Evolutionary conservation across 2,329 filamentous ascomycete species (phyloP), one percentile per base, ranked within the genome.

Genomic region (Diaporthe eres): DNA sequence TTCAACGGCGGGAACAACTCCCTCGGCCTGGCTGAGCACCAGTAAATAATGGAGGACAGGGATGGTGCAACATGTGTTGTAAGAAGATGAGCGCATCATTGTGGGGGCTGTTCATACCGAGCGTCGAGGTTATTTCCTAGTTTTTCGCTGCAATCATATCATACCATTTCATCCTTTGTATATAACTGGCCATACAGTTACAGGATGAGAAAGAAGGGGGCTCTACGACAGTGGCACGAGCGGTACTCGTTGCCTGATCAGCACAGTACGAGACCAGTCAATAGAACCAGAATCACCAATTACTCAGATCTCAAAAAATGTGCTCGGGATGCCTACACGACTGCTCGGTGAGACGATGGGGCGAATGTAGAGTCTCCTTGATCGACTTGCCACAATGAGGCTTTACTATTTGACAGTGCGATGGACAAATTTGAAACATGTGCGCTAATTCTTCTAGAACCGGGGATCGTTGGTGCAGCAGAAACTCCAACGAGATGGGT

Each of bases 1-100:
- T 91, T 91, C 80, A 88, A 91, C 81, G 87, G 85, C 47, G 89
- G 88, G 60, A 90, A 91, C 83, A 88, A 87, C 81, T 85, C 86
- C 4, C 81, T 91, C 44, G 88, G 88, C 17, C 86, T 91, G 81
- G 89, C 89, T 1, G 55, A 81, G 75, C 85, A 86, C 75, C 71
- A 73, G 39, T 77, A 71, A 67, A 34, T 19, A 44, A 10, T 31
- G 15, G 31, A 8, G 22, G 13, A 15, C 34, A 2, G 1, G 3
- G 15, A 44, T 6, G 1, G 25, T 17, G 22, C 9, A 6, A 15
- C 25, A 42, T 19, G 13, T 39, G 8, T 34, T 34, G 3, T 10
- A 7, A 7, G 19, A 49, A 2, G 22, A 19, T 10, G 13, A n/a
- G 12, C 25, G 39, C 42, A n/a, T 57, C 34, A 19, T 44, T 34